Evolutionary conservation across 495 filamentous ascomycete species (phyloP).

Genomic region (Apodospora peruviana): DNA sequence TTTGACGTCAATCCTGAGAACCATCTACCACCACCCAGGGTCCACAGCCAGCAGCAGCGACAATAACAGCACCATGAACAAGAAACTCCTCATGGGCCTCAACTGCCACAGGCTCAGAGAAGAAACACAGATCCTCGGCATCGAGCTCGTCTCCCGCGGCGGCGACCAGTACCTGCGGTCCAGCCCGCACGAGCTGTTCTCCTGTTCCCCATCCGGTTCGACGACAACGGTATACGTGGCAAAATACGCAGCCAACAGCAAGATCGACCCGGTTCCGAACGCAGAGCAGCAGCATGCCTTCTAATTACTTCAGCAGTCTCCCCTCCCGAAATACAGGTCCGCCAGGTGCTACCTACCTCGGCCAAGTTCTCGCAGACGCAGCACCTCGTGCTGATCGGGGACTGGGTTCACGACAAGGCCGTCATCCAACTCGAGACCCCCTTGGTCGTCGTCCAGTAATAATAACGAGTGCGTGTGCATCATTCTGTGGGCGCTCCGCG

Average conservation of each 20-base stretch:
- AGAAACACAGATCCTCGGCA: neutral
- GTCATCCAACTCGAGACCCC: no score
- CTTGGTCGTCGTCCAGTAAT: no score
- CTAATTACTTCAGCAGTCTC: neutral
- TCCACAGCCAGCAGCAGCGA: no score
- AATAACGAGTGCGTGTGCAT: neutral
- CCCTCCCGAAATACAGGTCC: no score
- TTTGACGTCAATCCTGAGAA: constrained; percentile 20
- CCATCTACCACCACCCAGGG: no score
- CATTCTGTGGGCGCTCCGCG: neutral
- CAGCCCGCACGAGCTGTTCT: neutral
- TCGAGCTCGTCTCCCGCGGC: neutral
- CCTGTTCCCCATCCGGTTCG: neutral
- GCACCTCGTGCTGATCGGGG: no score
- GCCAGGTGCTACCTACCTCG: no score
- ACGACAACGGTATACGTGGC: constrained; percentile 1
- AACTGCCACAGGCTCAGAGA: neutral
- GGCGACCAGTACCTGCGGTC: neutral
- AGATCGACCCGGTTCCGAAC: neutral
- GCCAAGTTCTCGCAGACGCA: no score
- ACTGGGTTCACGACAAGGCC: constrained; percentile 2
- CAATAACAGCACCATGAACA: no score
- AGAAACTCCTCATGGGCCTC: neutral
- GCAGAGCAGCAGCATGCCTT: neutral
- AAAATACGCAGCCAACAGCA: neutral